These are phyloP conservation scores for Gyrodon lividus DNA, from an alignment of 768 basidiomycete species.

Conservation along the genomic window DNA sequence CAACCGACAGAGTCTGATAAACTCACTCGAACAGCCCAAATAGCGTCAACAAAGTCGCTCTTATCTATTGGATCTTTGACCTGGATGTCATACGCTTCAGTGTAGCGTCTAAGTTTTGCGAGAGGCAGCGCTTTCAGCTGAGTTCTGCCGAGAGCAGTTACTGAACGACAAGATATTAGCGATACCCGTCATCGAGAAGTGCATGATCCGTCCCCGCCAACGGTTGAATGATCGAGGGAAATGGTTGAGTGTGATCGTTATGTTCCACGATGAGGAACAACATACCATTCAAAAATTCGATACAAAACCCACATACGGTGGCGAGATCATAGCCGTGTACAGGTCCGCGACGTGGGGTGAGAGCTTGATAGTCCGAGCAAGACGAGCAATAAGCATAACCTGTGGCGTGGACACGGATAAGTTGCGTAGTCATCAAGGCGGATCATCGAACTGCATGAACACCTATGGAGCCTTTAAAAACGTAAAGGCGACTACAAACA, in stretches of 20 bases:
- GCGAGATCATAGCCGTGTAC: constrained; percentile 61
- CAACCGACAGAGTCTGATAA: not conserved
- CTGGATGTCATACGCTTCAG: constrained; percentile 66
- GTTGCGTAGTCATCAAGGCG: not conserved
- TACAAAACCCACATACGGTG: constrained; percentile 71
- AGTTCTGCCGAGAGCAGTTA: constrained; percentile 63
- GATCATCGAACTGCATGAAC: no score
- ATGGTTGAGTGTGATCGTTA: not conserved
- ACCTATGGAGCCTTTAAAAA: not conserved
- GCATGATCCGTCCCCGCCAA: no score
- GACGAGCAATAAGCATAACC: constrained; percentile 72
- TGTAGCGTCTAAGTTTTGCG: constrained; percentile 65
- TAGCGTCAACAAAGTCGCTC: constrained; percentile 70
- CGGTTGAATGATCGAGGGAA: constrained; percentile 3
- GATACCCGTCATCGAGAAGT: no score
- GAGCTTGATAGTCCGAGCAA: constrained; percentile 74
- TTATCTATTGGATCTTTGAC: constrained; percentile 69
- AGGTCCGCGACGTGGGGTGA: constrained; percentile 62
- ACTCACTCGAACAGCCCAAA: constrained; percentile 51
- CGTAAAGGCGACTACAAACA: not conserved
- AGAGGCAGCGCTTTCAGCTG: constrained; percentile 57
- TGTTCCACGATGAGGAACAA: not conserved
- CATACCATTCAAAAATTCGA: constrained; percentile 67
- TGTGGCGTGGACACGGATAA: constrained; percentile 26
- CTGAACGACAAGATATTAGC: constrained; percentile 35